Percentiles rank a stretch among this genome's conserved stretches.
Evolutionary conservation across 352 stramenopile species (phyloP).

Genomic region (Globisporangium lucens): DNA sequence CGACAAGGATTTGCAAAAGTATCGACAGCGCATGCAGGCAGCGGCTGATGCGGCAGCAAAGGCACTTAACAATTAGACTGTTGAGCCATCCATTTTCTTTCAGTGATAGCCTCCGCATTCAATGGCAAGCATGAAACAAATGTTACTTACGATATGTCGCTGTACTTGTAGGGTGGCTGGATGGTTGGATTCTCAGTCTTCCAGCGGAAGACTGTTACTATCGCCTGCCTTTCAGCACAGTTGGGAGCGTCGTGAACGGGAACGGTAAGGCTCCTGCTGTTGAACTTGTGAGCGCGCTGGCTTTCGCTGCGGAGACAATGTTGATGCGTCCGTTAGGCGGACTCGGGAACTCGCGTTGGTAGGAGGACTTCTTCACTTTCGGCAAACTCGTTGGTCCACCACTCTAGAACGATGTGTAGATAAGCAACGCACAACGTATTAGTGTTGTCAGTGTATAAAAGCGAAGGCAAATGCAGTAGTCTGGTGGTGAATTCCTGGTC

Average conservation of each 20-base stretch:
- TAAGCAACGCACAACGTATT: not conserved
- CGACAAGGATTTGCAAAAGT: constrained; percentile 77
- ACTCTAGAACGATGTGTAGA: constrained; percentile 1
- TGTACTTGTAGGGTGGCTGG: not conserved
- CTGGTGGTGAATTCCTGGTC: not conserved
- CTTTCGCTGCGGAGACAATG: constrained; percentile 19
- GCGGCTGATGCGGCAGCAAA: not conserved
- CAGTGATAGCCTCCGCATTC: not conserved
- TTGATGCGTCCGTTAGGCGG: constrained; percentile 32
- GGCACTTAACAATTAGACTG: not conserved
- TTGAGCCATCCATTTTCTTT: not conserved
- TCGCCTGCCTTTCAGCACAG: constrained; percentile 37
- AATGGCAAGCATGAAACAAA: not conserved
- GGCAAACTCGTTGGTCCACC: constrained; percentile 17
- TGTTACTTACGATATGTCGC: not conserved
- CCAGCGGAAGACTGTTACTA: constrained; percentile 12
- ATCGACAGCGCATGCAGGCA: constrained; percentile 23
- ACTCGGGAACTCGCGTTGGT: constrained; percentile 50
- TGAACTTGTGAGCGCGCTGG: not conserved
- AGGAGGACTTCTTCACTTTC: constrained; percentile 21
- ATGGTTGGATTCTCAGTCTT: not conserved
- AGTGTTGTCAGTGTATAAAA: not conserved
- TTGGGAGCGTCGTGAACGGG: constrained; percentile 24
- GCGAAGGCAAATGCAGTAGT: not conserved
- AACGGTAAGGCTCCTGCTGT: constrained; percentile 7